A percentile compares a stretch with the other conserved stretches of the same genome.
These are phyloP conservation scores for Spizellomyces sp. DNA, from an alignment of 192 early-diverging fungal species.

Conservation along the genomic window DNA sequence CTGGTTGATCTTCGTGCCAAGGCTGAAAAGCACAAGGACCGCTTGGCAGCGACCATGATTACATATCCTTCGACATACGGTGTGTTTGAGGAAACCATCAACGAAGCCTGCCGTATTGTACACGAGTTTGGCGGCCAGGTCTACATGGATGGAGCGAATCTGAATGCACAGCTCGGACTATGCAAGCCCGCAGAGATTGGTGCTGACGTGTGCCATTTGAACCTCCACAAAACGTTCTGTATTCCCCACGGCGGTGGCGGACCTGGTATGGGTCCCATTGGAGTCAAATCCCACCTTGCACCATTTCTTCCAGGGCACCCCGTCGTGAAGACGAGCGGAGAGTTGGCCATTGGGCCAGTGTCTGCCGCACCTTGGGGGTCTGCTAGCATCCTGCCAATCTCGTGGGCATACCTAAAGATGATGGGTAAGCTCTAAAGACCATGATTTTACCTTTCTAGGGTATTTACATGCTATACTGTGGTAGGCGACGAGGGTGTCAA, in stretches of 20 bases:
- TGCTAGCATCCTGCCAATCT: conserved; percentile 94
- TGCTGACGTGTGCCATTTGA: conserved; percentile 99
- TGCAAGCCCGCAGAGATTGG: conserved; percentile 89
- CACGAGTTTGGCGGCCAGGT: conserved; percentile 96
- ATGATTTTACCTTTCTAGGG: conserved; percentile 5
- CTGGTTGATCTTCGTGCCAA: conserved; percentile 86
- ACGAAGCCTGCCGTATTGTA: conserved; percentile 87
- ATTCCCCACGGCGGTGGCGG: conserved; percentile 99
- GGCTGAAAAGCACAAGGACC: conserved; percentile 84
- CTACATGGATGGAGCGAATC: conserved; percentile 91
- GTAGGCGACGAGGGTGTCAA: conserved; percentile 78
- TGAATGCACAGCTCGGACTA: conserved; percentile 59
- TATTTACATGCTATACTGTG: conserved; percentile 7
- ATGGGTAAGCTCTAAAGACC: conserved; percentile 61
- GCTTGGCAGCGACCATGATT: conserved; percentile 95
- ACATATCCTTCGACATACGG: conserved; percentile 99
- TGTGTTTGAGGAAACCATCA: conserved; percentile 91
- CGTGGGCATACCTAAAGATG: conserved; percentile 99
- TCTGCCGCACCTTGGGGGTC: conserved; percentile 97
- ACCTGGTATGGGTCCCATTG: conserved; percentile 97
- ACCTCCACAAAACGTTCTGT: conserved; percentile 99
- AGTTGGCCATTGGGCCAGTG: conserved; percentile 86
- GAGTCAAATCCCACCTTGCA: conserved; percentile 86
- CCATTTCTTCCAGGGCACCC: conserved; percentile 95
- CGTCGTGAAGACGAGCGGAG: conserved; percentile 70